phyloP scores from a whole-genome alignment of 805 yeast genomes.

The Starmera quercuum region DNA sequence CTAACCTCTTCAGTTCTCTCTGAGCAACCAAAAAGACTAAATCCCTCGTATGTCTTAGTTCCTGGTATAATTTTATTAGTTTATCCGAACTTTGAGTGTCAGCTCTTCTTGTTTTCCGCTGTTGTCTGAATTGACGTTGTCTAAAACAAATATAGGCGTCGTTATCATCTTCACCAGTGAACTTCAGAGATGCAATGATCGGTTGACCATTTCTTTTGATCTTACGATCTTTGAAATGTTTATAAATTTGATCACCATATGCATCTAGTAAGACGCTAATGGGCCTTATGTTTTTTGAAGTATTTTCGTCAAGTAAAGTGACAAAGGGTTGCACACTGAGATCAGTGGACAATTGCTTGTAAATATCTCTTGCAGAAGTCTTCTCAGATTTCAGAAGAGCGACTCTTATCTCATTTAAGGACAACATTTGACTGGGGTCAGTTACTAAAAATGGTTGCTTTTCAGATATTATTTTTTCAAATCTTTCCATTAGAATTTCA shows the following conservation, averaged over 20 bases:
- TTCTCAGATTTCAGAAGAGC: constrained; percentile 35
- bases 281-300: constrained; percentile 34
- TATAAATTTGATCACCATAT: constrained; percentile 64
- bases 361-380: constrained; percentile 49
- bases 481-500: constrained; percentile 65
- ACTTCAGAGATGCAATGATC: constrained; percentile 68
- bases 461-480: constrained; percentile 68
- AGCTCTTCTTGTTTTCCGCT: constrained; percentile 91
- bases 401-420: constrained; percentile 60
- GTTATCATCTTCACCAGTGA: constrained; percentile 80
- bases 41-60: constrained; percentile 68
- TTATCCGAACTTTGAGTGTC: constrained; percentile 87
- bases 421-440: constrained; percentile 72
- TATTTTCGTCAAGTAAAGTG: constrained; percentile 44
- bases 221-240: constrained; percentile 76
- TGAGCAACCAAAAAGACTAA: constrained; percentile 63
- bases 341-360: constrained; percentile 48
- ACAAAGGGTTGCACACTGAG: constrained; percentile 46
- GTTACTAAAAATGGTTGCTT: constrained; percentile 83
- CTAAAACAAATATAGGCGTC: constrained; percentile 96
- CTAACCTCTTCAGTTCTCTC: constrained; percentile 61
- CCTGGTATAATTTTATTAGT: constrained; percentile 62
- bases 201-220: constrained; percentile 61
- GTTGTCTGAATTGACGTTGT: constrained; percentile 90
- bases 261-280: constrained; percentile 39